These are phyloP conservation scores for Aspergillus glaucus DNA, from an alignment of 2,329 filamentous ascomycete genomes.

Conservation along the genomic window DNA sequence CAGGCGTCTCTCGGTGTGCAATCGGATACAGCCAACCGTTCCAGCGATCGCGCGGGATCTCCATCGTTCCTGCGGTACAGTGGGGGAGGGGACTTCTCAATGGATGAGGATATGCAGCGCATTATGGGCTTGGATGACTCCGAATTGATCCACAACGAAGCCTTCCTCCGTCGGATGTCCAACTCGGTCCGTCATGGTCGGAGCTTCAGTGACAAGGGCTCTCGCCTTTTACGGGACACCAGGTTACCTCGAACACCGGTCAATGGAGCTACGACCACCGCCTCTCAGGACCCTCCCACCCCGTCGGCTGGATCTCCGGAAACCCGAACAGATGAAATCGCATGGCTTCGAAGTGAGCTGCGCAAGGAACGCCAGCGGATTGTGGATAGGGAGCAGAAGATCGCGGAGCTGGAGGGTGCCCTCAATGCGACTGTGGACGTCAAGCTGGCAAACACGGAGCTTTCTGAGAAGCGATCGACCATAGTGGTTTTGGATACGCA, in stretches of 20 bases:
- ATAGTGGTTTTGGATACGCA: slow-evolving; percentile 92
- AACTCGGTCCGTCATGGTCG: slow-evolving; percentile 91
- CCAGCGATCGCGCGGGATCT: slow-evolving; percentile 48
- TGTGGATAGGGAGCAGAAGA: slow-evolving; percentile 76
- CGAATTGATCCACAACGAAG: slow-evolving; percentile 53
- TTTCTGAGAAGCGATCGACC: slow-evolving; percentile 89
- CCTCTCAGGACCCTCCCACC: slow-evolving; percentile 61
- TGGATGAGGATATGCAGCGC: slow-evolving; percentile 93
- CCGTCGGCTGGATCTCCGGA: slow-evolving; percentile 58
- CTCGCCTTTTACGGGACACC: slow-evolving; percentile 52
- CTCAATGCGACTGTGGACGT: slow-evolving; percentile 56
- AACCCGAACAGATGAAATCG: slow-evolving; percentile 52
- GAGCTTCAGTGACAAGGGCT: slow-evolving; percentile 68
- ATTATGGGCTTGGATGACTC: slow-evolving; percentile 71
- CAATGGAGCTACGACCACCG: slow-evolving; percentile 39
- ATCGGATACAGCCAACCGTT: slow-evolving; percentile 26
- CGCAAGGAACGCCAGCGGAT: slow-evolving; percentile 78
- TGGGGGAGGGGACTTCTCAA: slow-evolving; percentile 76
- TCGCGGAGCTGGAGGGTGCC: slow-evolving; percentile 66
- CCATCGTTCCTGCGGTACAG: slow-evolving; percentile 67
- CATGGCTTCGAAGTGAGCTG: slow-evolving; percentile 63
- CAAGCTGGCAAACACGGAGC: slow-evolving; percentile 75
- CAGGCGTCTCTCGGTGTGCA: slow-evolving; percentile 46
- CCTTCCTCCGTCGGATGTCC: slow-evolving; percentile 80
- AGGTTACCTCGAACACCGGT: slow-evolving; percentile 67